Evolutionary conservation across 129 eudicot species (phyloP), one percentile per base, ranked within the genome.

Genomic region (sunflower (Helianthus annuus)): DNA sequence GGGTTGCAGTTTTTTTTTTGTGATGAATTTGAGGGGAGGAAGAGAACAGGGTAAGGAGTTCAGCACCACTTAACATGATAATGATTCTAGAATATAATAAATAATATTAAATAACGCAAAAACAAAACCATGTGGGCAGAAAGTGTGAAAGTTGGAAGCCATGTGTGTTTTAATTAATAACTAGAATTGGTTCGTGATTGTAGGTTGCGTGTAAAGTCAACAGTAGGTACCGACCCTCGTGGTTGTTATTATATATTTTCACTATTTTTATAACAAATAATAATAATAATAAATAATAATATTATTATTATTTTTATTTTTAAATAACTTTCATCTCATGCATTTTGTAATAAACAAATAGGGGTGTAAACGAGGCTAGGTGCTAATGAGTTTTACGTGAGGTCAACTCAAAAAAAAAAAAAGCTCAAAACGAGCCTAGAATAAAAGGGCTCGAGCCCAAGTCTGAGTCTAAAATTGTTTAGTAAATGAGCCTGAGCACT

Each of bases 211-310:
- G 7, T 29, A 60, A 60, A 60, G 66, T 60, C 66, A 60, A 60
- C 66, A 60, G 32, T 14, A 60, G 66, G 45, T 16, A 32, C 45
- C 66, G 66, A 60, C 45, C 66, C 45, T 60, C 66, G 66, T 60
- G 44, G 66, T 60, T 56, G 4, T 56, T 56, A 56, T 55, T 40
- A 6, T 32, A 16, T 17, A 19, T 55, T 55, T 40, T 40, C 9
- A 32, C 4, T 32, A 32, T 32, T 32, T 32, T 32, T 32, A 3
- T 32, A 32, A 32, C 36, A 32, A 32, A 32, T 3, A 32, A 32
- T 32, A 3, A 32, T 3, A n/a, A 3, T 32, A 32, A 32, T 4
- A 32, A 32, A 32, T 3, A 32, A 32, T 32, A 3, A 32, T 3
- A 5, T 15, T 53, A 4, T 14, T 7, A 8, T 15, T 4, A 4